Conservation (phyloP, 164 flowering plant genomes). For the Stephania cephalantha region DNA sequence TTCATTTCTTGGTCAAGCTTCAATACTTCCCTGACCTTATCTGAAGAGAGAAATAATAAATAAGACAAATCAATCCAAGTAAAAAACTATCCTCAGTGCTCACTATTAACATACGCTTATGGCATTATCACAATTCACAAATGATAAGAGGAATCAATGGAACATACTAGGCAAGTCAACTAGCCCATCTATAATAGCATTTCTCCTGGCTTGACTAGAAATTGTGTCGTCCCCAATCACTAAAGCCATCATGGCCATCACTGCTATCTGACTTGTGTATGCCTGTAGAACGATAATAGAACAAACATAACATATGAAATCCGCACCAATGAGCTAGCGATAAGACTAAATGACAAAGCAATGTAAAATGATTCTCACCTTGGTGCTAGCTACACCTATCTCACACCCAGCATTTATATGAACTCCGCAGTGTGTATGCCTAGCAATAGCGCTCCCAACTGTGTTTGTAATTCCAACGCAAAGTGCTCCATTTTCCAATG, state of each 20-base stretch:
- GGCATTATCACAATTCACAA: background rate
- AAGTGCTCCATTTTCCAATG: slow-evolving; percentile 84
- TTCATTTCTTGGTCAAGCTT: slow-evolving; percentile 89
- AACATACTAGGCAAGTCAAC: slow-evolving; percentile 81
- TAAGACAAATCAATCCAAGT: background rate
- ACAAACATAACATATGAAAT: background rate
- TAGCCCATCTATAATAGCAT: slow-evolving; percentile 75
- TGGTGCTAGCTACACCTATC: slow-evolving; percentile 98
- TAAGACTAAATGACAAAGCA: background rate
- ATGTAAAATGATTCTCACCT: slow-evolving; percentile 37
- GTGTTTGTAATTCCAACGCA: slow-evolving; percentile 98
- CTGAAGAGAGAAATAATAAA: slow-evolving; percentile 32
- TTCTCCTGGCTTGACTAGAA: slow-evolving; percentile 74
- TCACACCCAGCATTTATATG: slow-evolving; percentile 98
- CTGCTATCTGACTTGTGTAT: slow-evolving; percentile 95
- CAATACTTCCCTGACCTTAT: slow-evolving; percentile 69
- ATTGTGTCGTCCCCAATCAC: slow-evolving; percentile 83
- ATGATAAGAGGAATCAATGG: background rate
- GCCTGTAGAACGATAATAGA: slow-evolving; percentile 42
- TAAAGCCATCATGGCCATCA: slow-evolving; percentile 91
- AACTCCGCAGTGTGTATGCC: slow-evolving; percentile 91
- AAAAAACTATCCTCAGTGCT: background rate
- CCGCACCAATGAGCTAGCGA: background rate
- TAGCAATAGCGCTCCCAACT: slow-evolving; percentile 93
- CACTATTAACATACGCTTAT: background rate